These are phyloP conservation scores for Pseudogymnoascus sp. DNA, from an alignment of 2,329 filamentous ascomycete species.

Conservation along the genomic window DNA sequence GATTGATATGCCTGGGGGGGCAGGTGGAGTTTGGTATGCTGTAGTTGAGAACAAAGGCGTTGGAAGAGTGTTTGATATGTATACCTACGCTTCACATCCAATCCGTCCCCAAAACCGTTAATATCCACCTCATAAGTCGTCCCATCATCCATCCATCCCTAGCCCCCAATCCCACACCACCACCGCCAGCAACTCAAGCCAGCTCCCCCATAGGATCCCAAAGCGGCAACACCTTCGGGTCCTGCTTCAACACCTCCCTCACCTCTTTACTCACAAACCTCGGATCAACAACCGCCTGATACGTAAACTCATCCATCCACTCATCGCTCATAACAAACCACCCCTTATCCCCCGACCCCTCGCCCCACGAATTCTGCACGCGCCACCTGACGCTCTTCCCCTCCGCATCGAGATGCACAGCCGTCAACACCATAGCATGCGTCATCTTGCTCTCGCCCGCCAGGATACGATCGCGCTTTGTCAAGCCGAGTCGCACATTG, in stretches of 20 bases:
- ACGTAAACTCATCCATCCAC: slow-evolving; percentile 75
- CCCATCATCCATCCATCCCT: not conserved
- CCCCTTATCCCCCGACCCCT: slow-evolving; percentile 61
- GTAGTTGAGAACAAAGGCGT: not conserved
- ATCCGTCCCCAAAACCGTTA: not conserved
- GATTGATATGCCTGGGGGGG: not conserved
- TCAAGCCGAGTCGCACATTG: slow-evolving; percentile 64
- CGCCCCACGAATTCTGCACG: slow-evolving; percentile 82
- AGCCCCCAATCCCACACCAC: not conserved
- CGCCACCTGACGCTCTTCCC: slow-evolving; percentile 68
- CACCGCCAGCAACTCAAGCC: slow-evolving; percentile 38
- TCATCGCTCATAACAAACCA: slow-evolving; percentile 86
- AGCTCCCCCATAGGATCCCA: slow-evolving; percentile 78
- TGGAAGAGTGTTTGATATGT: not conserved
- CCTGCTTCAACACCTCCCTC: slow-evolving; percentile 60
- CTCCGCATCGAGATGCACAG: slow-evolving; percentile 65
- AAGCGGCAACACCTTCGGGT: slow-evolving; percentile 62
- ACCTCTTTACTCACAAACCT: slow-evolving; percentile 58
- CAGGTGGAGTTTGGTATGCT: not conserved
- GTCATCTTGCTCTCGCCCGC: slow-evolving; percentile 79
- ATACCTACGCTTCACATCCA: not conserved
- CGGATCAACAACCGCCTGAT: slow-evolving; percentile 78
- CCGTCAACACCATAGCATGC: slow-evolving; percentile 86
- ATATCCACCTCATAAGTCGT: not conserved
- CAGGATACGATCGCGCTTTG: slow-evolving; percentile 66